phyloP scores from a whole-genome alignment of 768 basidiomycete species.

The Boletus rubroflammeus region DNA sequence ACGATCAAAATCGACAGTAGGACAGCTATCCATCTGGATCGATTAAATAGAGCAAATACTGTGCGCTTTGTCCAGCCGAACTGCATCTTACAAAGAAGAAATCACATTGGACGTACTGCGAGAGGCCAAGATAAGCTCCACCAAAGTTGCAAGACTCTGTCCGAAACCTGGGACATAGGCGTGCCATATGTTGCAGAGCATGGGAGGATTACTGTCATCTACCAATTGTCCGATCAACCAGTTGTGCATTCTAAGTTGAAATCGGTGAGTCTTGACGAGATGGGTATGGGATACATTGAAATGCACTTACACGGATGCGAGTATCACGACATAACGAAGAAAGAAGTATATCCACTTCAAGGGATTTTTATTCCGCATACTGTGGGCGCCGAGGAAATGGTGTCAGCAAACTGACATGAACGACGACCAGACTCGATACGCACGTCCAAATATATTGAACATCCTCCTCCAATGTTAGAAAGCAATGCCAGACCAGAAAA shows the following conservation, averaged over 20 bases:
- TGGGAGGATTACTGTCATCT: slow-evolving; percentile 6
- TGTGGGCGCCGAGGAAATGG: background rate
- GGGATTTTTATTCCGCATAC: slow-evolving; percentile 19
- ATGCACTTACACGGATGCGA: slow-evolving; percentile 19
- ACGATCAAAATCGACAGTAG: slow-evolving; percentile 4
- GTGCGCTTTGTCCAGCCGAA: background rate
- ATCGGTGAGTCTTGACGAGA: background rate
- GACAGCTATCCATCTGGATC: slow-evolving; percentile 1
- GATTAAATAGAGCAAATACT: slow-evolving; percentile 18
- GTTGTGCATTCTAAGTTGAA: slow-evolving; percentile 12
- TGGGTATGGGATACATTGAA: background rate
- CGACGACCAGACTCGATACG: slow-evolving; percentile 1
- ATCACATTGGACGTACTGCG: slow-evolving; percentile 11
- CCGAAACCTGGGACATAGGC: background rate
- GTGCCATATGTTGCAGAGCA: slow-evolving; percentile 12
- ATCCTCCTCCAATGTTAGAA: slow-evolving; percentile 19
- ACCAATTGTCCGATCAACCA: slow-evolving; percentile 2
- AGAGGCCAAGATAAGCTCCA: slow-evolving; percentile 16
- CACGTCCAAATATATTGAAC: slow-evolving; percentile 22
- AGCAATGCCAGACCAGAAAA: slow-evolving; percentile 11
- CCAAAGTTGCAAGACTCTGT: slow-evolving; percentile 9
- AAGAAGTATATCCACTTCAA: slow-evolving; percentile 32
- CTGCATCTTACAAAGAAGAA: background rate
- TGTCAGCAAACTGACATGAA: background rate
- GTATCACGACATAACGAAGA: slow-evolving; percentile 23